Percentiles rank a stretch among this genome's conserved stretches.
phyloP scores from a whole-genome alignment of 805 yeast species.

The Starmera pachycereana region DNA sequence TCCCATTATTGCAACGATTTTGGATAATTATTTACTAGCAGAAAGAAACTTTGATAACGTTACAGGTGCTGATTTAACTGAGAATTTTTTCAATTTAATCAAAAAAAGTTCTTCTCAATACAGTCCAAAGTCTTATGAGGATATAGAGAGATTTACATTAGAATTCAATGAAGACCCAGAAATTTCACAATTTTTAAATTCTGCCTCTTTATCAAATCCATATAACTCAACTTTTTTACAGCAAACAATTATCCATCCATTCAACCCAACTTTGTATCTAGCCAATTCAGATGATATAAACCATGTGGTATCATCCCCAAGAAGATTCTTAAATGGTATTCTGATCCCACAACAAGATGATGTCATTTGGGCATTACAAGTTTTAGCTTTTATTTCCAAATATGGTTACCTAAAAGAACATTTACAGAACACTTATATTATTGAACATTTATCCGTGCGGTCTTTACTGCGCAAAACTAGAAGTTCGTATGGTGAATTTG shows the following conservation, averaged over 20 bases:
- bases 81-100: conserved; percentile 9
- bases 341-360: conserved; percentile 91
- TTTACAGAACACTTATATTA: conserved; percentile 66
- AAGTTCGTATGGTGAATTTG: conserved; percentile 1
- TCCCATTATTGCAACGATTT: conserved; percentile 82
- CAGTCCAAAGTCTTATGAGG: neutral
- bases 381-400: conserved; percentile 87
- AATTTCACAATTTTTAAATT: too few species aligned
- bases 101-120: neutral
- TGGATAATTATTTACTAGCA: conserved; percentile 66
- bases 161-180: too few species aligned
- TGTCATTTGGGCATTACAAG: conserved; percentile 85
- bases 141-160: neutral
- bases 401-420: conserved; percentile 70
- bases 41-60: conserved; percentile 24
- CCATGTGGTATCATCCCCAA: conserved; percentile 30
- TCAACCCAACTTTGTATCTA: too few species aligned
- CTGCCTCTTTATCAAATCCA: too few species aligned
- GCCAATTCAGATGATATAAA: conserved; percentile 12
- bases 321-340: conserved; percentile 53
- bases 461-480: conserved; percentile 12
- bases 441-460: conserved; percentile 56
- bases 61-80: conserved; percentile 6
- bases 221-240: too few species aligned
- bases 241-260: too few species aligned